Evolutionary conservation across 352 stramenopile genomes (phyloP).

Genomic region (Globisporangium spinosum): DNA sequence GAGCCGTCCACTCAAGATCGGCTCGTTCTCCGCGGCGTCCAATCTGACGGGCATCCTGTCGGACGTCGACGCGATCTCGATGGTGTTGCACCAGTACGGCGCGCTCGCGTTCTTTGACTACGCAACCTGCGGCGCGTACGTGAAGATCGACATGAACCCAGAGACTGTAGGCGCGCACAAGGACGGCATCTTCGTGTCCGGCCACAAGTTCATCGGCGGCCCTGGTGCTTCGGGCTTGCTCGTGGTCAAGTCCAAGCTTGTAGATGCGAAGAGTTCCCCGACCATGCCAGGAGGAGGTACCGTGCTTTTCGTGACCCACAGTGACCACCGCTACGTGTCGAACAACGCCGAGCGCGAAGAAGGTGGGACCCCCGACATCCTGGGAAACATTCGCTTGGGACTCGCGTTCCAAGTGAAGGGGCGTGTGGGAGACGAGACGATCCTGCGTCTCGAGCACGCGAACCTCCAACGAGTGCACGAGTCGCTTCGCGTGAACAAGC

Average conservation of each 20-base stretch:
- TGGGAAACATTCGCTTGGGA: slow-evolving; percentile 91
- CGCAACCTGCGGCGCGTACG: slow-evolving; percentile 91
- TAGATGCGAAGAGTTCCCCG: slow-evolving; percentile 48
- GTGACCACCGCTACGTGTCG: slow-evolving; percentile 57
- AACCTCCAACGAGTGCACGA: slow-evolving; percentile 35
- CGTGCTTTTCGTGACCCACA: slow-evolving; percentile 56
- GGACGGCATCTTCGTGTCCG: slow-evolving; percentile 94
- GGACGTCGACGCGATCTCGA: slow-evolving; percentile 88
- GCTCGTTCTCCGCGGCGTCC: slow-evolving; percentile 89
- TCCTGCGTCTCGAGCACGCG: slow-evolving; percentile 47
- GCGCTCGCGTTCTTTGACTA: slow-evolving; percentile 95
- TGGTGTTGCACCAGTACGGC: slow-evolving; percentile 88
- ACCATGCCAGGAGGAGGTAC: slow-evolving; percentile 45
- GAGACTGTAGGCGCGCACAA: slow-evolving; percentile 64
- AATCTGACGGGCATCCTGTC: slow-evolving; percentile 94
- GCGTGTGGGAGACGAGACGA: slow-evolving; percentile 40
- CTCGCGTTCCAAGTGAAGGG: slow-evolving; percentile 91
- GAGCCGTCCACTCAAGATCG: slow-evolving; percentile 69
- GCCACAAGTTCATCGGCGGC: slow-evolving; percentile 96
- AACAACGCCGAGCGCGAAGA: slow-evolving; percentile 90
- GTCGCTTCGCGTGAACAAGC: slow-evolving; percentile 44
- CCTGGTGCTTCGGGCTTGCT: slow-evolving; percentile 91
- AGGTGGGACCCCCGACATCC: slow-evolving; percentile 93
- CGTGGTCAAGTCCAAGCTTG: slow-evolving; percentile 91
- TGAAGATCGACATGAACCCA: slow-evolving; percentile 96